phyloP scores from a whole-genome alignment of 495 filamentous ascomycete species.

The Terfezia boudieri region DNA sequence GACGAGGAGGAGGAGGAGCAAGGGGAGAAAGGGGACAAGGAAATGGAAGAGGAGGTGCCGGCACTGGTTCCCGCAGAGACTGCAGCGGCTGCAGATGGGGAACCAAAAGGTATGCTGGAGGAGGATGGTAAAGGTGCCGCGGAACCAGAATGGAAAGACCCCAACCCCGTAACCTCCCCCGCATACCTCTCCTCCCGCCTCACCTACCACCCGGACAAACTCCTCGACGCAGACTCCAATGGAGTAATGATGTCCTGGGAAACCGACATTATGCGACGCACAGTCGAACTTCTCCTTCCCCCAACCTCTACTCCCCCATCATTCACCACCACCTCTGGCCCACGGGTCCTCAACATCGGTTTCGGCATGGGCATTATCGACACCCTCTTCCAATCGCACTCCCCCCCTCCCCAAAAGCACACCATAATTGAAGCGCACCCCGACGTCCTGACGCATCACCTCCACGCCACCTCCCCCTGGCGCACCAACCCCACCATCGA shows the following conservation, averaged over 20 bases:
- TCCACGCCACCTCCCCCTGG: slow-evolving; percentile 32
- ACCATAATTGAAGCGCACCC: slow-evolving; percentile 77
- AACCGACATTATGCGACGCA: slow-evolving; percentile 63
- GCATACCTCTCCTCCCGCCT: slow-evolving; percentile 59
- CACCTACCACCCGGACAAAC: slow-evolving; percentile 46
- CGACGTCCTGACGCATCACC: slow-evolving; percentile 50
- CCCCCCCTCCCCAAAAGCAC: slow-evolving; percentile 43
- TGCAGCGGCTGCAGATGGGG: no score
- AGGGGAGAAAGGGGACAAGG: neutral
- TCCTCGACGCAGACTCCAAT: slow-evolving; percentile 54
- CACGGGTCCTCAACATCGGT: slow-evolving; percentile 70
- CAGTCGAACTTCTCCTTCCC: slow-evolving; percentile 41
- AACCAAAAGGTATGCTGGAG: neutral
- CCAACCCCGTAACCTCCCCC: slow-evolving; percentile 19
- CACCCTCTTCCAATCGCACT: slow-evolving; percentile 45
- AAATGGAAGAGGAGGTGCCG: neutral
- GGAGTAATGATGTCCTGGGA: slow-evolving; percentile 99
- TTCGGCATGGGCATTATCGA: slow-evolving; percentile 97
- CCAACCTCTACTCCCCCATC: slow-evolving; percentile 4
- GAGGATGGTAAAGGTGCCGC: slow-evolving; percentile 9
- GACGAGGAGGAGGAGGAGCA: slow-evolving; percentile 23
- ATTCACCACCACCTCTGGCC: slow-evolving; percentile 24
- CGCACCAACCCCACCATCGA: slow-evolving; percentile 37
- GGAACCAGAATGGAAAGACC: slow-evolving; percentile 9
- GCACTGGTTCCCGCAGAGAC: neutral